phyloP scores from a whole-genome alignment of 2,329 filamentous ascomycete species.

The Fusarium incarnatum region DNA sequence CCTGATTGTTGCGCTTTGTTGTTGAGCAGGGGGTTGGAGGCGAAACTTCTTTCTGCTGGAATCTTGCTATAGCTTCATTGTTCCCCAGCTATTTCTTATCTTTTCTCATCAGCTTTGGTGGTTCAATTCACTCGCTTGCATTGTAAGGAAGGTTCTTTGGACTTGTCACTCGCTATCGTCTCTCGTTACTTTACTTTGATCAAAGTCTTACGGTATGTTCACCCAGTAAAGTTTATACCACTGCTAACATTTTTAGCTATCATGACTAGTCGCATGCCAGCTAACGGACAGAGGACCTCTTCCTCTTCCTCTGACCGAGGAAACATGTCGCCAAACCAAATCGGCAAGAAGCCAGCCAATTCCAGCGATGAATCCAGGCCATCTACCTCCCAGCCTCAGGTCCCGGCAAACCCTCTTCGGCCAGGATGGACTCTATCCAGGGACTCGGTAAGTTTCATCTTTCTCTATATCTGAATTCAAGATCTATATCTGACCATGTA shows the following conservation, averaged over 20 bases:
- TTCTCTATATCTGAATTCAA: accelerated
- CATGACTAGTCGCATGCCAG: conserved; percentile 24
- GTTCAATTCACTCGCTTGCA: conserved; percentile 33
- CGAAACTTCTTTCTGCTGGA: not conserved
- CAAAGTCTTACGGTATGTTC: not conserved
- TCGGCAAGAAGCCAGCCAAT: conserved; percentile 6
- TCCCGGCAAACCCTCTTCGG: conserved; percentile 26
- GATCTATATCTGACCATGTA: not conserved
- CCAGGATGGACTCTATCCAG: conserved; percentile 40
- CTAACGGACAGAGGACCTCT: conserved; percentile 27
- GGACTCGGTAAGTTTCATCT: conserved; percentile 46
- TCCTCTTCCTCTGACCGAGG: conserved; percentile 35
- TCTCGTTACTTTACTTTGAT: conserved; percentile 5
- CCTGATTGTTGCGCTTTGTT: conserved; percentile 16
- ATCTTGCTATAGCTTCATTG: conserved; percentile 45
- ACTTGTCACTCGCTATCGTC: conserved; percentile 30
- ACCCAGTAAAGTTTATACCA: not conserved
- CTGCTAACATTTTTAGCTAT: not conserved
- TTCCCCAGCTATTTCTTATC: conserved; percentile 26
- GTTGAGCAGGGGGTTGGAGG: conserved; percentile 1
- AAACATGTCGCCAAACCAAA: conserved; percentile 6
- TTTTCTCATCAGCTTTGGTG: conserved; percentile 1
- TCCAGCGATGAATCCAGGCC: conserved; percentile 13
- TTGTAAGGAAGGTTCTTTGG: conserved; percentile 6
- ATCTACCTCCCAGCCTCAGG: conserved; percentile 22